Conservation (phyloP, 352 stramenopile species). For the Pythium vanterpoolii region DNA sequence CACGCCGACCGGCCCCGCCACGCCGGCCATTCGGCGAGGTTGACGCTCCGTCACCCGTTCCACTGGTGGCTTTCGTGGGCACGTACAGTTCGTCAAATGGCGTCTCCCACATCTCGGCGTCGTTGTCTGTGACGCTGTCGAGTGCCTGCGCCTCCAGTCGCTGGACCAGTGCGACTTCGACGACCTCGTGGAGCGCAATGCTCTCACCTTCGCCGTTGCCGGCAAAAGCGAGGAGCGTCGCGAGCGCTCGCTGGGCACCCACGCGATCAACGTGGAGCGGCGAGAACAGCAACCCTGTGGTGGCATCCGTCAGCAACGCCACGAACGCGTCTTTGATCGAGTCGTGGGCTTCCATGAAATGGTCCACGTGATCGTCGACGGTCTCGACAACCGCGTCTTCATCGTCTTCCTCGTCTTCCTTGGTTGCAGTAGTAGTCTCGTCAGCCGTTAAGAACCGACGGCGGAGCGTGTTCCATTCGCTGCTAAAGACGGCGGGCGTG, state of each 20-base stretch:
- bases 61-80: constrained; percentile 44
- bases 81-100: constrained; percentile 76
- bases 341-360: constrained; percentile 72
- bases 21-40: constrained; percentile 26
- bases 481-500: constrained; percentile 41
- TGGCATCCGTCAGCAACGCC: constrained; percentile 39
- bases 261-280: constrained; percentile 42
- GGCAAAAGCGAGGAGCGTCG: constrained; percentile 72
- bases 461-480: constrained; percentile 71
- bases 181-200: constrained; percentile 64
- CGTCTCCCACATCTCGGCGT: constrained; percentile 59
- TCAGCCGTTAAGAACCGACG: constrained; percentile 43
- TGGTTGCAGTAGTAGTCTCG: constrained; percentile 1
- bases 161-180: constrained; percentile 57
- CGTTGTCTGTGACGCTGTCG: constrained; percentile 45
- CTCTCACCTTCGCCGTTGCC: constrained; percentile 78
- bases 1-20: constrained; percentile 32
- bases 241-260: constrained; percentile 63
- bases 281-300: constrained; percentile 57
- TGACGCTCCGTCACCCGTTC: constrained; percentile 28
- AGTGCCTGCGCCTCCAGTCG: constrained; percentile 50
- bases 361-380: constrained; percentile 68
- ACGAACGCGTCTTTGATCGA: constrained; percentile 54
- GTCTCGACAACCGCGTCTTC: constrained; percentile 39
- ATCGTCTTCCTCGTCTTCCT: constrained; percentile 49